Evolutionary conservation across 2,329 filamentous ascomycete species (phyloP).

Genomic region (Exserohilum rostratum): DNA sequence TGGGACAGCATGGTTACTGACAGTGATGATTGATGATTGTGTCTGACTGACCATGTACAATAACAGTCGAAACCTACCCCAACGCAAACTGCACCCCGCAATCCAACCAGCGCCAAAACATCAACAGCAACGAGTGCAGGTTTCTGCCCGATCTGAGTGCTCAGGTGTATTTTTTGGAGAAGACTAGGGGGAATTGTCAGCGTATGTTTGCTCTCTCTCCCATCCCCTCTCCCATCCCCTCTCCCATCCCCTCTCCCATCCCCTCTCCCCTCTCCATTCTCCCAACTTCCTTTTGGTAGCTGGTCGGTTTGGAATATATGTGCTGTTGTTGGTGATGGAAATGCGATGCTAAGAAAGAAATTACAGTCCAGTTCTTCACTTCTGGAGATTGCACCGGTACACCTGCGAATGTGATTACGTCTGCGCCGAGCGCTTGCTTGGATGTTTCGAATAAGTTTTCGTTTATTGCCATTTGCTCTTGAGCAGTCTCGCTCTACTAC

Average conservation of each 20-base stretch:
- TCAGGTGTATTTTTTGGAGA: constrained; percentile 8
- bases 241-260: no score
- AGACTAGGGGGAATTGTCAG: constrained; percentile 7
- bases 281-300: no score
- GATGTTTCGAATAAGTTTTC: constrained; percentile 7
- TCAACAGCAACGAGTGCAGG: constrained; percentile 7
- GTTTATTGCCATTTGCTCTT: constrained; percentile 6
- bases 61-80: constrained; percentile 6
- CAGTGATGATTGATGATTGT: no score
- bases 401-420: not conserved
- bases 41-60: no score
- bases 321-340: no score
- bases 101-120: constrained; percentile 3
- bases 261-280: no score
- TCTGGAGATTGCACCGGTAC: constrained; percentile 1
- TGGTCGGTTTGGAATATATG: no score
- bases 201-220: no score
- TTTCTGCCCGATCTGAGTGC: constrained; percentile 8
- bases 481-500: not conserved
- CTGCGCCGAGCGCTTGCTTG: constrained; percentile 7
- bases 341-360: no score
- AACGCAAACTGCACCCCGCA: constrained; percentile 1
- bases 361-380: constrained; percentile 7
- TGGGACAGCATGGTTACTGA: no score
- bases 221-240: no score